phyloP scores from a whole-genome alignment of 108 stramenopile genomes.

The Skeletonema tropicum region DNA sequence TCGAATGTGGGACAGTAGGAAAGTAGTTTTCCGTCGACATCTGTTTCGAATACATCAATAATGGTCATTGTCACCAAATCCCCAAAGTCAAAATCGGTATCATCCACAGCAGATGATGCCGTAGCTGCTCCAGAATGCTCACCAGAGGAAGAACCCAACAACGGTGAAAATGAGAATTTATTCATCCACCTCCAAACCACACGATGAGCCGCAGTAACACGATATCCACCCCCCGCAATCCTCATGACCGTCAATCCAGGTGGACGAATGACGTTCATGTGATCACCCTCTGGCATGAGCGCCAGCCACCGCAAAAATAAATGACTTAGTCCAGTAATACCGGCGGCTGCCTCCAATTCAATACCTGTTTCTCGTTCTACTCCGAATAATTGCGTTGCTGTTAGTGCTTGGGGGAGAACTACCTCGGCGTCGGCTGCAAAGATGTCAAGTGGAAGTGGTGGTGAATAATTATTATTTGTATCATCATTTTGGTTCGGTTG shows the following conservation, averaged over 20 bases:
- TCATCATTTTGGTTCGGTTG: conserved; percentile 9
- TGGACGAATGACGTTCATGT: conserved; percentile 86
- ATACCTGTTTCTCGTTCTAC: conserved; percentile 81
- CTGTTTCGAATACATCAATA: conserved; percentile 91
- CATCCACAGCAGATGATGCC: not conserved
- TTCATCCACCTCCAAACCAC: conserved; percentile 93
- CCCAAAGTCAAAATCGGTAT: conserved; percentile 72
- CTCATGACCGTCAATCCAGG: conserved; percentile 90
- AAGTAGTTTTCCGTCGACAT: conserved; percentile 78
- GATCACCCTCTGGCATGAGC: conserved; percentile 90
- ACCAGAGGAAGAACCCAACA: not conserved
- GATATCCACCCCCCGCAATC: conserved; percentile 87
- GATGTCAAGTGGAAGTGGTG: conserved; percentile 77
- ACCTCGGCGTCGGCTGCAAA: conserved; percentile 89
- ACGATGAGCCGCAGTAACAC: conserved; percentile 87
- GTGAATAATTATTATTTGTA: conserved; percentile 22
- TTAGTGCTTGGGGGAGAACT: conserved; percentile 84
- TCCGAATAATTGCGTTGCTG: conserved; percentile 88
- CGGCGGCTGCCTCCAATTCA: conserved; percentile 88
- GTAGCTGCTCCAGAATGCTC: not conserved
- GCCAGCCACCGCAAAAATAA: conserved; percentile 87
- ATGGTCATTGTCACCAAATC: conserved; percentile 89
- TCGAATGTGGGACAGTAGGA: conserved; percentile 92
- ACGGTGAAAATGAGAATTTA: conserved; percentile 60
- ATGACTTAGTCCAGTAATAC: conserved; percentile 73